These are phyloP conservation scores for Umbelopsis sp. DNA, from an alignment of 192 early-diverging fungal genomes.

Conservation along the genomic window DNA sequence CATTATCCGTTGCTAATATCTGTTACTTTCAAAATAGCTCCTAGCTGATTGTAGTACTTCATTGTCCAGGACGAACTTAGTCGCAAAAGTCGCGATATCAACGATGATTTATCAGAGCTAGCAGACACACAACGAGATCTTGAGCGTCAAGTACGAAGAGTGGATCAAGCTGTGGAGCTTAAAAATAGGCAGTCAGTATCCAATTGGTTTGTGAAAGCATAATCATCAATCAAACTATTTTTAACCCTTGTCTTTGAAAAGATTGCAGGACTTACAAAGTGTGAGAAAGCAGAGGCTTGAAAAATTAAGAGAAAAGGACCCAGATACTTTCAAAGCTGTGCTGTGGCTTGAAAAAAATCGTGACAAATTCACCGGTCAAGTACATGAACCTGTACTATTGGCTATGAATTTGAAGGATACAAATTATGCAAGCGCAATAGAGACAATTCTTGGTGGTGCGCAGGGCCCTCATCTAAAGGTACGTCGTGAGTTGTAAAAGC, in stretches of 20 bases:
- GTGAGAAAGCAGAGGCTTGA: conserved; percentile 56
- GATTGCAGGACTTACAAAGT: conserved; percentile 64
- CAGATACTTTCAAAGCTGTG: conserved; percentile 62
- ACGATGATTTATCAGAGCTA: conserved; percentile 41
- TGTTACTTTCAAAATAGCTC: neutral
- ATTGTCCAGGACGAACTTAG: conserved; percentile 31
- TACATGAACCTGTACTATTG: conserved; percentile 75
- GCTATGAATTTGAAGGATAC: conserved; percentile 72
- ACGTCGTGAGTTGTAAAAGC: conserved; percentile 1
- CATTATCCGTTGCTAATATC: neutral
- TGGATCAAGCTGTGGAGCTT: conserved; percentile 23
- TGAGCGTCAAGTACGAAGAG: conserved; percentile 17
- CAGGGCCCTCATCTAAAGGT: conserved; percentile 50
- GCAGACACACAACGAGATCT: conserved; percentile 40
- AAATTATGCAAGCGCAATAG: conserved; percentile 67
- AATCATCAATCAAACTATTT: neutral
- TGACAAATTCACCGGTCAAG: conserved; percentile 61
- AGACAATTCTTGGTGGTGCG: conserved; percentile 52
- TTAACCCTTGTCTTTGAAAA: conserved; percentile 19
- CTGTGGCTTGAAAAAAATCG: conserved; percentile 73
- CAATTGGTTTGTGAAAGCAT: neutral
- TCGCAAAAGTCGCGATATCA: conserved; percentile 19
- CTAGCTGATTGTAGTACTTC: neutral
- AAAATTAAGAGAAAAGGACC: conserved; percentile 47
- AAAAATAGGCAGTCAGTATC: conserved; percentile 36